Base-by-base conservation (phyloP, 345 rosid species). In the Eutrema japonicum region DNA sequence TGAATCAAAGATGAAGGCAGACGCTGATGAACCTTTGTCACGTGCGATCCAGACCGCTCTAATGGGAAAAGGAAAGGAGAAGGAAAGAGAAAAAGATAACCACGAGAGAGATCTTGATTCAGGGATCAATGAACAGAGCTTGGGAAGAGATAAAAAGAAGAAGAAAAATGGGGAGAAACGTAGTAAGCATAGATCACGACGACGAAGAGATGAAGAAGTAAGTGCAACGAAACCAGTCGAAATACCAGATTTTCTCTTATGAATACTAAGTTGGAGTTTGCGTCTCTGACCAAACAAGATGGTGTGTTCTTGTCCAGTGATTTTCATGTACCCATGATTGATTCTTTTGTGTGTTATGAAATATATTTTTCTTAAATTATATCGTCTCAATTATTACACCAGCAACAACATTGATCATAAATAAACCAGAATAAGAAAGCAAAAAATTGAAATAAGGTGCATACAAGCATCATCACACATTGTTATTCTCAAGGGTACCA, bases 161-260 rank as follows among this genome's bases (percentile, higher is more conserved):
- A 59, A 67, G 82, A 78, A 64, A 53, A 90, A 80, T 48, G 83
- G 80, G 51, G 86, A 82, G 70, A 83, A 57, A 42, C 87, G 76
- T 65, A 69, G 82, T 54, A 84, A 77, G 72, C 93, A 85, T 35
- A 87, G 78, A 85, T 65, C 83, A 67, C 75, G 80, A 63, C 81
- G 83, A 78, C 82, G 74, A 73, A 85, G 72, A 8, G 88, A 82
- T 3, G 75, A 50, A 59, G 82, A 74, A 36, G 33, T 29, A 77
- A 73, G 70, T 55, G 74, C 45, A 66, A 40, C 81, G 14, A 83
- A 87, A 58, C 71, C 84, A 22, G 56, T 76, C 2, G 86, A 79
- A 16, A 78, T 89, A 71, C 96, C 89, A 40, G 99, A 92, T 87
- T 85, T 89, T 35, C 97, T 95, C 58, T 80, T 88, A 61, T 95